These are phyloP conservation scores for Erythrophleum fordii DNA, from an alignment of 306 rosid species.

Conservation along the genomic window DNA sequence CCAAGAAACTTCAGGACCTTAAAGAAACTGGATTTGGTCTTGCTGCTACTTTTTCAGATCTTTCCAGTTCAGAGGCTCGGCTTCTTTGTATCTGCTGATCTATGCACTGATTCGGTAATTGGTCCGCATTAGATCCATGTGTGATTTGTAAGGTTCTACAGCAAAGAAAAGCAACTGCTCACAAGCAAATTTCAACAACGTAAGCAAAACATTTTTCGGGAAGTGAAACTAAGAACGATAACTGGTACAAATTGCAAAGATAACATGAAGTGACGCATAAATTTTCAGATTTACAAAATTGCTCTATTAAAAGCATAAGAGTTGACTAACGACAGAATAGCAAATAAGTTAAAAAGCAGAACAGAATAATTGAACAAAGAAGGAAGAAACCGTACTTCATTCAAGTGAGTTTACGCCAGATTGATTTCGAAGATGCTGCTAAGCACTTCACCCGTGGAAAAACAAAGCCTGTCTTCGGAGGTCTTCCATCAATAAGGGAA, in stretches of 20 bases:
- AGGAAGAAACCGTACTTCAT: conserved; percentile 32
- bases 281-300: conserved; percentile 14
- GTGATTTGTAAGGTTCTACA: background rate
- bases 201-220: background rate
- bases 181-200: background rate
- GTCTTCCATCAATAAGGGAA: conserved; percentile 81
- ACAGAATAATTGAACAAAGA: conserved; percentile 2
- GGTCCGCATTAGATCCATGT: background rate
- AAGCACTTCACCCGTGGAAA: conserved; percentile 83
- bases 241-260: background rate
- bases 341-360: conserved; percentile 20
- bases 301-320: conserved; percentile 1
- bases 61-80: too few relatives aligned
- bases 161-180: background rate
- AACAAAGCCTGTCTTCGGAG: conserved; percentile 81
- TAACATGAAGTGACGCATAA: background rate
- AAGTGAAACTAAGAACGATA: background rate
- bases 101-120: background rate
- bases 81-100: background rate
- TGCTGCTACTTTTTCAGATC: background rate
- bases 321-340: conserved; percentile 17
- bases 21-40: background rate
- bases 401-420: conserved; percentile 88
- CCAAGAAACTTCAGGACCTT: background rate
- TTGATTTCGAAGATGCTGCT: conserved; percentile 58